Evolutionary conservation across 345 rosid species (phyloP), one percentile per base, ranked within the genome.

Genomic region (Psidium guajava): DNA sequence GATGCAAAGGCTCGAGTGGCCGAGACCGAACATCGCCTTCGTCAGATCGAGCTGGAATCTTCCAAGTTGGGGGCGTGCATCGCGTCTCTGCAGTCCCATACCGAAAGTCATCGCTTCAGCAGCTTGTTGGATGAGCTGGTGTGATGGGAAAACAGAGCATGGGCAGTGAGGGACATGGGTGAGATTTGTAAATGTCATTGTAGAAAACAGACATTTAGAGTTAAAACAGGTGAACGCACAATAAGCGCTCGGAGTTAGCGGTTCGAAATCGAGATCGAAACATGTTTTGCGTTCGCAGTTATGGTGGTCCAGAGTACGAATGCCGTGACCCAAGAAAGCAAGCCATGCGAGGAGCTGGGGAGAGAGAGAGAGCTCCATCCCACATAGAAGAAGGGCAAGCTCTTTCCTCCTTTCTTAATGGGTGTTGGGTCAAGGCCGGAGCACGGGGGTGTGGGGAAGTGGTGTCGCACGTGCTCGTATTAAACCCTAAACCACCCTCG

Each of bases 71-170:
- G 88, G 82, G 89, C 90, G 83, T 77, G 88, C 57, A 85, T 93
- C 74, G 88, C 87, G 15, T 84, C 91, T 4, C 44, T 88, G 28
- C 69, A 13, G 80, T 85, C 92, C 11, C 91, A 87, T 83, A 80
- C 89, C 55, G 94, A 93, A 24, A 94, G 89, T 54, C 92, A 90
- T 86, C 91, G 87, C 49, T 89, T 92, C 32, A 90, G 92, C 20
- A 56, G 93, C 9, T 56, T 89, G 87, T 85, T 88, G 80, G 93
- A 92, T 50, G 92, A 91, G 88, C 91, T 93, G 73, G 82, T 92
- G 85, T 94, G 87, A 91, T 57, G 58, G 69, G 69, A 21, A 61
- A 22, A 69, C 80, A 69, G 80, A 69, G 42, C 25, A 36, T 9
- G 75, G 11, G 75, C 11, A 4, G 44, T 20, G 0, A 18, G n/a